Evolutionary conservation across 352 stramenopile species (phyloP).

Genomic region (Phytophthora rubi): DNA sequence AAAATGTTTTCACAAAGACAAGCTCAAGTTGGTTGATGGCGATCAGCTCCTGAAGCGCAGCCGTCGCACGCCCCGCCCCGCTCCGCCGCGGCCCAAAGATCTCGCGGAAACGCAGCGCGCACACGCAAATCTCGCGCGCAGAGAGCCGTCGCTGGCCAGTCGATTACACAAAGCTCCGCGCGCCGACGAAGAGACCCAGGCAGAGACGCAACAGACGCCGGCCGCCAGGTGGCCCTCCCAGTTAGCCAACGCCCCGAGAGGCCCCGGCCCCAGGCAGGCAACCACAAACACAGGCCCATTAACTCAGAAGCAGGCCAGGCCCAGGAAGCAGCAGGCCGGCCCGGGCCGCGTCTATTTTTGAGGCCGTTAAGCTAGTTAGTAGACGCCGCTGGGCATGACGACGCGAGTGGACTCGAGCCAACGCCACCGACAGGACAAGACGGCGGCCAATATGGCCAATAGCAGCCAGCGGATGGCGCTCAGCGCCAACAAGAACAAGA

Average conservation of each 20-base stretch:
- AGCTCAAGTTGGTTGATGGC: constrained; percentile 25
- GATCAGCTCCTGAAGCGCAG: constrained; percentile 20
- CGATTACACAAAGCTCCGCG: constrained; percentile 15
- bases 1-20: constrained; percentile 1
- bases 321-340: neutral
- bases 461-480: constrained; percentile 35
- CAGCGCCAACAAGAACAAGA: constrained; percentile 50
- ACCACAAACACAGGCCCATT: neutral
- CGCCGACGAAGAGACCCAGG: neutral
- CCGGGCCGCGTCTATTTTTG: constrained; percentile 14
- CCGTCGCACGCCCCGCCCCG: neutral
- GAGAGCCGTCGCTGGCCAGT: constrained; percentile 27
- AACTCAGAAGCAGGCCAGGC: neutral
- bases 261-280: neutral
- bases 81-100: neutral
- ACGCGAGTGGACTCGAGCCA: constrained; percentile 3
- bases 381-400: constrained; percentile 14
- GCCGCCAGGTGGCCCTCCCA: neutral
- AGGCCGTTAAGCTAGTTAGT: neutral
- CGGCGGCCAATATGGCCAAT: constrained; percentile 17
- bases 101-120: constrained; percentile 6
- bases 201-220: constrained; percentile 26
- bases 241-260: constrained; percentile 4
- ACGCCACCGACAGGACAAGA: constrained; percentile 14
- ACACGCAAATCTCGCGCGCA: constrained; percentile 22